Percentiles rank a stretch among this genome's conserved stretches.
These are phyloP conservation scores for Fraxinus dipetala DNA, from an alignment of 305 asterid species.

Conservation along the genomic window DNA sequence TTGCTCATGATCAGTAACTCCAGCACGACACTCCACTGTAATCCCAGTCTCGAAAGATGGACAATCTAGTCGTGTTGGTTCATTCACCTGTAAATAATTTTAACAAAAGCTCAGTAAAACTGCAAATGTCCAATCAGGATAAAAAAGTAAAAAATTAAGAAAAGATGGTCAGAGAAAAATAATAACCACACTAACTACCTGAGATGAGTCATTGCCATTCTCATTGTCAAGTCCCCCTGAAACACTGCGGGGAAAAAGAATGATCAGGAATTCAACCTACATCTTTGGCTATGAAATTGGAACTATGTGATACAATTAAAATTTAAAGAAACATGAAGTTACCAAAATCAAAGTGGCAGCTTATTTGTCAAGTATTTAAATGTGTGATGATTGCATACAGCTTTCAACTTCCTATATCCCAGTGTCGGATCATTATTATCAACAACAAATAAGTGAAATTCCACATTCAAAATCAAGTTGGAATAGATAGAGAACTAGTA, in stretches of 20 bases:
- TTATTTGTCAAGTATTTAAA: neutral
- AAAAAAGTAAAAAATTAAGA: neutral
- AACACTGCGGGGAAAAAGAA: slow-evolving; percentile 24
- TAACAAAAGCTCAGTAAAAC: slow-evolving; percentile 9
- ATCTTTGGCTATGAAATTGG: slow-evolving; percentile 11
- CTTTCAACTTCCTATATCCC: neutral
- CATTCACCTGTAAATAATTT: slow-evolving; percentile 28
- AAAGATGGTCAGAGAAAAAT: slow-evolving; percentile 12
- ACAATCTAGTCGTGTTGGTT: slow-evolving; percentile 15
- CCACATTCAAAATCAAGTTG: neutral
- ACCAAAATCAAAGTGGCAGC: neutral
- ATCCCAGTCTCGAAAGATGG: slow-evolving; percentile 10
- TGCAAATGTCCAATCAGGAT: neutral
- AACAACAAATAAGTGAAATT: neutral
- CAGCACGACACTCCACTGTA: slow-evolving; percentile 16
- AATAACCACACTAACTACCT: slow-evolving; percentile 31
- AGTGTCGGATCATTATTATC: neutral
- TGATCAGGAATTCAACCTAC: slow-evolving; percentile 7
- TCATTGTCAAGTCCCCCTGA: slow-evolving; percentile 21
- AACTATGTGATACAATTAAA: slow-evolving; percentile 18
- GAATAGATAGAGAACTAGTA: neutral
- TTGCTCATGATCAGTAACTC: slow-evolving; percentile 20
- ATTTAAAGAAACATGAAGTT: slow-evolving; percentile 4
- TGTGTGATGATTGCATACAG: neutral
- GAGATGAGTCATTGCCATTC: slow-evolving; percentile 23